These are phyloP conservation scores for Xylariales sp. DNA, from an alignment of 2,329 filamentous ascomycete species.

Conservation along the genomic window DNA sequence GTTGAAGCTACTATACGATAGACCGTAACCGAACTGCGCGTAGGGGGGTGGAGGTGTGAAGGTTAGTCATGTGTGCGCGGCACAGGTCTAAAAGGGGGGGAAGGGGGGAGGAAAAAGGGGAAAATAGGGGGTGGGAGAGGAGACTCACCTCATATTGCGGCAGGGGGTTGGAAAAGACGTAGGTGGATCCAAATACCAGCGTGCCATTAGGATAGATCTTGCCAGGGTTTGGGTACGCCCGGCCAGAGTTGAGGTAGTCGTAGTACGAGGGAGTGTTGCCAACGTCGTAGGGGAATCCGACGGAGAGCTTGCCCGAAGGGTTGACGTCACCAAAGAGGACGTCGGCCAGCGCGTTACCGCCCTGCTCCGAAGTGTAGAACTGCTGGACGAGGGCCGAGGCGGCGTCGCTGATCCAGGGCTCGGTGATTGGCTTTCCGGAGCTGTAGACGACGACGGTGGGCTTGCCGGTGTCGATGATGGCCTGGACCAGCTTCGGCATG, in stretches of 20 bases:
- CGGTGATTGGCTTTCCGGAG: conserved; percentile 68
- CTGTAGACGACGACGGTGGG: conserved; percentile 66
- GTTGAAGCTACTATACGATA: conserved; percentile 60
- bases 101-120: not conserved
- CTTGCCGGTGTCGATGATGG: conserved; percentile 62
- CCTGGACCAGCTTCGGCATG: conserved; percentile 61
- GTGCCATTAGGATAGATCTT: conserved; percentile 52
- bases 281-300: conserved; percentile 64
- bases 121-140: not conserved
- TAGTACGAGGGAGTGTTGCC: conserved; percentile 68
- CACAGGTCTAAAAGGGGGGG: too few species aligned
- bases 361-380: conserved; percentile 70
- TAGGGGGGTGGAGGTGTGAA: not conserved
- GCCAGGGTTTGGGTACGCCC: conserved; percentile 49
- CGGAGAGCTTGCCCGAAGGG: conserved; percentile 61
- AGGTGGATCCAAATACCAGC: conserved; percentile 59
- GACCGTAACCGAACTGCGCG: conserved; percentile 59
- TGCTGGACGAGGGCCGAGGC: conserved; percentile 67
- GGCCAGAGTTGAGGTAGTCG: conserved; percentile 66
- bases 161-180: conserved; percentile 55
- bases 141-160: conserved; percentile 47
- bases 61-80: too few species aligned
- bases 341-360: conserved; percentile 62
- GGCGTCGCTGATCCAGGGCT: conserved; percentile 64
- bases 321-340: conserved; percentile 62